Conservation (phyloP, 2,329 filamentous ascomycete species). For the Paecilomyces sp. region DNA sequence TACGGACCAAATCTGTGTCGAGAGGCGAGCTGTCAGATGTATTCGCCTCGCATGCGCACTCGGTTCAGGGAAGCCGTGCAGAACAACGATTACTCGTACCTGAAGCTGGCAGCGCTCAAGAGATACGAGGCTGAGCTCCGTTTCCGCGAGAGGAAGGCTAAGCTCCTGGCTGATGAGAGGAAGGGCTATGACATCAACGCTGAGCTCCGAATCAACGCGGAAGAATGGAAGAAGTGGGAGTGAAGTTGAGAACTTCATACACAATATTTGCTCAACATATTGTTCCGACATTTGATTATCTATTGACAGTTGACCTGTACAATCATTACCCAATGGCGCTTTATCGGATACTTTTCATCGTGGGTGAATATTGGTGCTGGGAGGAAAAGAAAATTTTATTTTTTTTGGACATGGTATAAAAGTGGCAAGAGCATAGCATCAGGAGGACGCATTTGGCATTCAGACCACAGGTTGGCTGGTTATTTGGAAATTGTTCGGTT, state of each 20-base stretch:
- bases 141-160: constrained; percentile 50
- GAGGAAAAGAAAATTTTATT: not conserved
- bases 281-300: not conserved
- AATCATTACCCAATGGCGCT: not conserved
- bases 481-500: not conserved
- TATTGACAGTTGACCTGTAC: not conserved
- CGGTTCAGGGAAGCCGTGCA: constrained; percentile 63
- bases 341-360: not conserved
- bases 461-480: not conserved
- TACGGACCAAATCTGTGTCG: constrained; percentile 28
- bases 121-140: constrained; percentile 52
- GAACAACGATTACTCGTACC: constrained; percentile 58
- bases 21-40: constrained; percentile 64
- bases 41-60: constrained; percentile 69
- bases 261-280: not conserved
- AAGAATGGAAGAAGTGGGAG: constrained; percentile 49
- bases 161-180: constrained; percentile 51
- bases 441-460: not conserved
- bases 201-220: constrained; percentile 42
- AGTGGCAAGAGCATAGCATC: not conserved
- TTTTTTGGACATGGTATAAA: not conserved
- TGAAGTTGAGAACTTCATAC: constrained; percentile 16
- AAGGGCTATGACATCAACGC: constrained; percentile 46
- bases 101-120: constrained; percentile 56
- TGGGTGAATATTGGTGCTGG: not conserved